Evolutionary conservation across 768 basidiomycete genomes (phyloP).

Genomic region (Favolaschia claudopus): DNA sequence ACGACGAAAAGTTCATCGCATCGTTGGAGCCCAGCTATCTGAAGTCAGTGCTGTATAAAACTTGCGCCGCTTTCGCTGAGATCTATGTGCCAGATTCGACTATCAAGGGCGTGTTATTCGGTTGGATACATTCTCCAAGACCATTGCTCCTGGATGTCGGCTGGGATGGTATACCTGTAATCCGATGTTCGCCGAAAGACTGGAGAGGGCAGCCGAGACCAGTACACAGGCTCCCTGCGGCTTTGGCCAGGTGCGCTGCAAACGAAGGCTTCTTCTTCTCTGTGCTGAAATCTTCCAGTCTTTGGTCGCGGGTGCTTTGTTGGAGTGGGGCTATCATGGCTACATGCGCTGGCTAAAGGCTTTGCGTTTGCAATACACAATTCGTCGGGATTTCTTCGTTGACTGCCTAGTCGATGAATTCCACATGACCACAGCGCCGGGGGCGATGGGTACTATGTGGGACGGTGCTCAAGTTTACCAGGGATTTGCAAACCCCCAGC

Average conservation of each 20-base stretch:
- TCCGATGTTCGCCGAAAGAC: constrained; percentile 76
- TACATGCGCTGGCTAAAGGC: constrained; percentile 83
- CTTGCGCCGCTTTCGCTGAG: neutral
- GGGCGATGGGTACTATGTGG: constrained; percentile 36
- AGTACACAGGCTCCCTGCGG: constrained; percentile 77
- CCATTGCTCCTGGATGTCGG: constrained; percentile 78
- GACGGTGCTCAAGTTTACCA: constrained; percentile 51
- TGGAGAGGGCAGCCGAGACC: constrained; percentile 75
- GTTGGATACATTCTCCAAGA: constrained; percentile 85
- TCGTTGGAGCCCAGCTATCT: constrained; percentile 69
- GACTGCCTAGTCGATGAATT: constrained; percentile 72
- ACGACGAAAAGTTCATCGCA: constrained; percentile 52
- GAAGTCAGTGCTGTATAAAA: constrained; percentile 48
- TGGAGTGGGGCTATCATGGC: constrained; percentile 73
- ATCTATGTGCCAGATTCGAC: constrained; percentile 55
- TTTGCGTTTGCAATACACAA: constrained; percentile 60
- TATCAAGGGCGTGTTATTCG: constrained; percentile 86
- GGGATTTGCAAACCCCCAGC: constrained; percentile 47
- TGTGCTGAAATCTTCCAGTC: constrained; percentile 38
- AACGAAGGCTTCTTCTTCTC: neutral
- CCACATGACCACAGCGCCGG: constrained; percentile 52
- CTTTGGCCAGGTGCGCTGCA: constrained; percentile 62
- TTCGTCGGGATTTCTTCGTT: constrained; percentile 68
- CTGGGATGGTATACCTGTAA: constrained; percentile 85
- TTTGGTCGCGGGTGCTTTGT: constrained; percentile 66